These are phyloP conservation scores for Sporothrix protearum DNA, from an alignment of 2,329 filamentous ascomycete species.

Conservation along the genomic window DNA sequence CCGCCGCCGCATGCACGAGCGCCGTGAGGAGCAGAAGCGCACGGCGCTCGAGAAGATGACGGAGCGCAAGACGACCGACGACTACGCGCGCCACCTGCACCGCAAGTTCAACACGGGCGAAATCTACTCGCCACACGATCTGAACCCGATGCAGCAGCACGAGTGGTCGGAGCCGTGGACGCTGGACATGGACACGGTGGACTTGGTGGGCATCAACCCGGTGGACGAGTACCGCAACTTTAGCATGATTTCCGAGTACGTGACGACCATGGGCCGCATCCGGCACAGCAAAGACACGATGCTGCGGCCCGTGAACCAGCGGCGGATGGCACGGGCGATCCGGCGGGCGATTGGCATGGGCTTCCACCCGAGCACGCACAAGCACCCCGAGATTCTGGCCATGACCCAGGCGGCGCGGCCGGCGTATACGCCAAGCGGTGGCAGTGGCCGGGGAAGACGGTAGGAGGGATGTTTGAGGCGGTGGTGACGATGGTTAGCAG, in stretches of 20 bases:
- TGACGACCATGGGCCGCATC: slow-evolving; percentile 81
- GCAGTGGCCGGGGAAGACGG: not conserved
- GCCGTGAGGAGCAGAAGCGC: slow-evolving; percentile 29
- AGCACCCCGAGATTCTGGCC: slow-evolving; percentile 75
- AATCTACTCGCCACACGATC: slow-evolving; percentile 85
- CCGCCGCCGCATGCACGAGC: slow-evolving; percentile 22
- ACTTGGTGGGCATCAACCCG: slow-evolving; percentile 75
- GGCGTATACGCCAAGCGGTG: not conserved
- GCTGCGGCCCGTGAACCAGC: slow-evolving; percentile 82
- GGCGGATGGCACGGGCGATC: slow-evolving; percentile 89
- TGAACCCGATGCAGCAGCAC: slow-evolving; percentile 65
- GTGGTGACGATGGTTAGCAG: not conserved
- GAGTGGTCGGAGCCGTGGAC: slow-evolving; percentile 63
- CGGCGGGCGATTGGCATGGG: slow-evolving; percentile 84
- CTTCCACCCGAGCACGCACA: slow-evolving; percentile 85
- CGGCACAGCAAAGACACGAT: slow-evolving; percentile 72
- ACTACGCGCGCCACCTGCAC: slow-evolving; percentile 61
- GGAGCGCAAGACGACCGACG: slow-evolving; percentile 43
- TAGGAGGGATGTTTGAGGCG: not conserved
- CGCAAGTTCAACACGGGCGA: slow-evolving; percentile 75
- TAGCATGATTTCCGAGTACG: slow-evolving; percentile 83
- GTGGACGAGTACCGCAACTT: slow-evolving; percentile 92
- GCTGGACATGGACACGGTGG: slow-evolving; percentile 67
- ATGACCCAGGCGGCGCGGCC: slow-evolving; percentile 29
- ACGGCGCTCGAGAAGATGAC: slow-evolving; percentile 40